Evolutionary conservation across 1,284 basidiomycete species (phyloP).

Genomic region (Schizophyllum commune): DNA sequence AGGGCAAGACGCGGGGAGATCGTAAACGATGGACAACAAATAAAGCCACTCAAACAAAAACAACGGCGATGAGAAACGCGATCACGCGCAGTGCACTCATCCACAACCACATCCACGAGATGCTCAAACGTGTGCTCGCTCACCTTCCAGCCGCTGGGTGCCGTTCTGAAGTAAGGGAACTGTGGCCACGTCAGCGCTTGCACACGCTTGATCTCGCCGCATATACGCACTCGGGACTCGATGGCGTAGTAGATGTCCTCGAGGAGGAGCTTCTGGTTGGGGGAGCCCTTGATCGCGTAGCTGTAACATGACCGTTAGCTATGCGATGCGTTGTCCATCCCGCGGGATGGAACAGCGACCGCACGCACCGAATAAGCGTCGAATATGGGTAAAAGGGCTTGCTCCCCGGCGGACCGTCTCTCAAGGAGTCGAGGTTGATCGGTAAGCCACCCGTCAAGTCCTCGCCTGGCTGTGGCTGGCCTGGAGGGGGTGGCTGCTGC

Average conservation of each 20-base stretch:
- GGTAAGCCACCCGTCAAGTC: conserved; percentile 75
- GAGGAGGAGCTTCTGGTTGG: conserved; percentile 70
- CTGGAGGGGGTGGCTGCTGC: conserved; percentile 17
- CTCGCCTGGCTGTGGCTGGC: conserved; percentile 19
- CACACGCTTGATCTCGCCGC: neutral
- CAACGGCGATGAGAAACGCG: conserved; percentile 10
- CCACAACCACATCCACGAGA: conserved; percentile 1
- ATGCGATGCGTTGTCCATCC: conserved; percentile 5
- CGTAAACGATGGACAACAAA: conserved; percentile 49
- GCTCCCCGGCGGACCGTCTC: conserved; percentile 75
- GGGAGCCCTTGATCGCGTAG: conserved; percentile 82
- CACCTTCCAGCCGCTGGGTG: conserved; percentile 82
- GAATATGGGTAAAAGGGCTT: conserved; percentile 85
- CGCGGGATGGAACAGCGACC: neutral
- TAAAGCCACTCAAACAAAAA: conserved; percentile 43
- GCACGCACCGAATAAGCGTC: conserved; percentile 70
- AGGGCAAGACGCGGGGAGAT: conserved; percentile 12
- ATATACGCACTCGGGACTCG: conserved; percentile 62
- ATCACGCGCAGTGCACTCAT: neutral
- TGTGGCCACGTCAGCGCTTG: conserved; percentile 20
- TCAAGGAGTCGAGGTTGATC: conserved; percentile 74
- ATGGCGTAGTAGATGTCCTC: conserved; percentile 87
- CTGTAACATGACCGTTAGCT: conserved; percentile 25
- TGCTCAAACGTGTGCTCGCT: conserved; percentile 19
- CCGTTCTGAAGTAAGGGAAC: conserved; percentile 80